A percentile compares a stretch with the other conserved stretches of the same genome.
phyloP scores from a whole-genome alignment of 192 early-diverging fungal species.

The Paraglomus occultum region DNA sequence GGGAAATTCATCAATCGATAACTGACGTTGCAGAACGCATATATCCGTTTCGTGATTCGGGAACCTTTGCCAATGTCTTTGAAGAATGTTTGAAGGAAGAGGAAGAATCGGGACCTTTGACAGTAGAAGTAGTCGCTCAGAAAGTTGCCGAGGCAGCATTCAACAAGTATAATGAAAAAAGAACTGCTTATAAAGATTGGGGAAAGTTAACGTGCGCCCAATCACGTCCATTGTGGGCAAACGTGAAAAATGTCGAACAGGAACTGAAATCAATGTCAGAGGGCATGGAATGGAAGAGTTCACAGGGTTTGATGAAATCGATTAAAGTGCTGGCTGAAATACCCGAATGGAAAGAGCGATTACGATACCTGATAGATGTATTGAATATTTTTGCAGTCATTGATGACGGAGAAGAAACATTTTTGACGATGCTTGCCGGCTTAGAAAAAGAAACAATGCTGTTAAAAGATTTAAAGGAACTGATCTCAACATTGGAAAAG shows the following conservation, averaged over 20 bases:
- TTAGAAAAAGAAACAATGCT: neutral
- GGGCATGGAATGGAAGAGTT: neutral
- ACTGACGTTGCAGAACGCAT: neutral
- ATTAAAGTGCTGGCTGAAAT: neutral
- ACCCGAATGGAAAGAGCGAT: too few species aligned
- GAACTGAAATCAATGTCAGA: neutral
- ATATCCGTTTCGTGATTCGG: neutral
- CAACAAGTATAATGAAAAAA: neutral
- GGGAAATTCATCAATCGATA: neutral
- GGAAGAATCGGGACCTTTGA: neutral
- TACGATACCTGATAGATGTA: too few species aligned
- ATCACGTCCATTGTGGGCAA: neutral
- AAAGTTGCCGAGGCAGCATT: neutral
- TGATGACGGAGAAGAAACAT: too few species aligned
- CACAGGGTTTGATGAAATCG: neutral
- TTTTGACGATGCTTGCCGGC: too few species aligned
- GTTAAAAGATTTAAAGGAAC: neutral
- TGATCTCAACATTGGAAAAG: neutral
- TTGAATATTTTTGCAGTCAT: too few species aligned
- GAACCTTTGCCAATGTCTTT: constrained; percentile 18
- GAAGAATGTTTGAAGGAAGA: neutral
- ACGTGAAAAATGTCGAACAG: neutral
- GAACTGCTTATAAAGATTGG: constrained; percentile 15
- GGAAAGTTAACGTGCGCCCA: neutral
- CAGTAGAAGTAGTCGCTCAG: neutral